Evolutionary conservation across 495 filamentous ascomycete species (phyloP).

Genomic region (Saxophila tyrrhenica): DNA sequence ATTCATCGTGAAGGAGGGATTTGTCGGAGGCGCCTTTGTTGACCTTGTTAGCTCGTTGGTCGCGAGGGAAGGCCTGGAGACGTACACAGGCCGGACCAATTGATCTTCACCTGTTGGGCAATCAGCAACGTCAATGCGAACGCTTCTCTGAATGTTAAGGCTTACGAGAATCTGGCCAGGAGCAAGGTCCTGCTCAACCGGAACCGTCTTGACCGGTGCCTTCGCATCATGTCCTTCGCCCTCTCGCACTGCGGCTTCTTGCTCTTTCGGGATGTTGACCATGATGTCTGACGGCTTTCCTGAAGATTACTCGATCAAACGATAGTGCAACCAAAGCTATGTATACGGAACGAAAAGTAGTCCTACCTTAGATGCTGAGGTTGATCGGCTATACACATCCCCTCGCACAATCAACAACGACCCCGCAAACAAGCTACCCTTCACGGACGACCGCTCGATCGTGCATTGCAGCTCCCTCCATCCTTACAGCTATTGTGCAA

Average conservation of each 20-base stretch:
- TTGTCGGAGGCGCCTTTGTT: slow-evolving; percentile 21
- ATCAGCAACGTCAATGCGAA: neutral
- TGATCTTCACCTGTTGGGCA: slow-evolving; percentile 9
- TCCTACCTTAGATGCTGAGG: no score
- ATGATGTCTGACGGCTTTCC: neutral
- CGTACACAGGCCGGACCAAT: slow-evolving; percentile 13
- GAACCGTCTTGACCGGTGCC: slow-evolving; percentile 9
- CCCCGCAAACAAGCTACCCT: neutral
- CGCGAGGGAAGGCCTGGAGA: slow-evolving; percentile 23
- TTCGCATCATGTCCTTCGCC: slow-evolving; percentile 15
- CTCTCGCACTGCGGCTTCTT: slow-evolving; percentile 12
- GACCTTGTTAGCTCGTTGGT: slow-evolving; percentile 41
- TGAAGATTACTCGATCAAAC: neutral
- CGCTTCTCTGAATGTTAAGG: neutral
- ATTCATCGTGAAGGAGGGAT: slow-evolving; percentile 22
- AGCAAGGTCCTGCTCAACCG: slow-evolving; percentile 5
- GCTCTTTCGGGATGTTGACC: slow-evolving; percentile 10
- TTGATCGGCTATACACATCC: neutral
- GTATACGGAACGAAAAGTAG: neutral
- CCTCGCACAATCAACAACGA: neutral
- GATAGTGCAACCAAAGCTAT: neutral
- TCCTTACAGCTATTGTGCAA: neutral
- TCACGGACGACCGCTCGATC: neutral
- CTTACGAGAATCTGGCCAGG: slow-evolving; percentile 15
- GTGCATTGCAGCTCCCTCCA: neutral